Evolutionary conservation across 1,284 basidiomycete species (phyloP).

Genomic region (Peniophora sp.): DNA sequence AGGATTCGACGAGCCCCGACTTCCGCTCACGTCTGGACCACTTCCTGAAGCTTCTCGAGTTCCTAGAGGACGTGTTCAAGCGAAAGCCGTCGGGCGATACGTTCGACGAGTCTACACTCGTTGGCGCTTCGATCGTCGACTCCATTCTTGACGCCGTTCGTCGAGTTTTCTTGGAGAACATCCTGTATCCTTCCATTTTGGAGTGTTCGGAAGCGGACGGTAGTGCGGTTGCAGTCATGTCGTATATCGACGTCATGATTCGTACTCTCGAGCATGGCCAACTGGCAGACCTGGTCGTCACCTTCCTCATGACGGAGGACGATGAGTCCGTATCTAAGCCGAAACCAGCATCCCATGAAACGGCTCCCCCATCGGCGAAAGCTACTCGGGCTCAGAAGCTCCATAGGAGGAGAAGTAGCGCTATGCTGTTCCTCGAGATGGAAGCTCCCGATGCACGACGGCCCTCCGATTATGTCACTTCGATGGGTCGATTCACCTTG

Average conservation of each 20-base stretch:
- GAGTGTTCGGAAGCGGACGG: constrained; percentile 92
- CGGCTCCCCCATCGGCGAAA: constrained; percentile 25
- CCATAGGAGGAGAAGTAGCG: constrained; percentile 69
- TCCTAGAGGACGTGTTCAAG: constrained; percentile 81
- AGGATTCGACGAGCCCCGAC: constrained; percentile 68
- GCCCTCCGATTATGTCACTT: constrained; percentile 75
- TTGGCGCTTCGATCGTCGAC: constrained; percentile 74
- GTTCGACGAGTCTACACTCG: constrained; percentile 50
- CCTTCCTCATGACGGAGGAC: constrained; percentile 79
- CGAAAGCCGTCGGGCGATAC: constrained; percentile 41
- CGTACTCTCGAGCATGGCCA: constrained; percentile 67
- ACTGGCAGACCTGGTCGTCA: constrained; percentile 63
- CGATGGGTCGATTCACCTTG: constrained; percentile 81
- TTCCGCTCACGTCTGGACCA: constrained; percentile 80
- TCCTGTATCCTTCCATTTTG: constrained; percentile 87
- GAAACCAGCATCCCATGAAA: constrained; percentile 33
- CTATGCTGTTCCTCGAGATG: constrained; percentile 78
- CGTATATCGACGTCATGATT: constrained; percentile 89
- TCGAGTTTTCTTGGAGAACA: constrained; percentile 86
- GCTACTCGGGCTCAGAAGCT: constrained; percentile 32
- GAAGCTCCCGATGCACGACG: constrained; percentile 66
- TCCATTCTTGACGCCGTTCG: constrained; percentile 79
- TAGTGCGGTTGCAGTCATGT: constrained; percentile 92
- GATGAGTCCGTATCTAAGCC: constrained; percentile 51
- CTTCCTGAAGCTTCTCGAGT: constrained; percentile 86